Evolutionary conservation across 805 yeast genomes (phyloP).

Genomic region (Candida maesae): DNA sequence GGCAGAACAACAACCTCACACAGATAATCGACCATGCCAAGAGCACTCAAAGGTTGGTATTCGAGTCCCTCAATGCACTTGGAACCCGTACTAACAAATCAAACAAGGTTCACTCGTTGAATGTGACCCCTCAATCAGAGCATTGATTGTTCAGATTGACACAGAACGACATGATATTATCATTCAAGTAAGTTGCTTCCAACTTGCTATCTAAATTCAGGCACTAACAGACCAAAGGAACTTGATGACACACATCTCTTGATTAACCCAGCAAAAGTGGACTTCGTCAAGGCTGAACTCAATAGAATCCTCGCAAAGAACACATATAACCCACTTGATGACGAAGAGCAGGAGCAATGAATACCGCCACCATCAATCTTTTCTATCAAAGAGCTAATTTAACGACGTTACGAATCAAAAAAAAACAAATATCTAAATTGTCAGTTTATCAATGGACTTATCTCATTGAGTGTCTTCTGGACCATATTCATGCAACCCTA

Average conservation of each 20-base stretch:
- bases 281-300: constrained; percentile 71
- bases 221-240: constrained; percentile 45
- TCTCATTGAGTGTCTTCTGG: too few relatives aligned
- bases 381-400: too few relatives aligned
- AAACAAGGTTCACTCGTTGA: constrained; percentile 39
- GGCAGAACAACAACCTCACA: too few relatives aligned
- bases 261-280: constrained; percentile 74
- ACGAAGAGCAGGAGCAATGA: constrained; percentile 44
- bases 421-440: too few relatives aligned
- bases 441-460: too few relatives aligned
- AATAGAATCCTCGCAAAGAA: constrained; percentile 75
- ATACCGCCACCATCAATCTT: too few relatives aligned
- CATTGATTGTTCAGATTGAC: constrained; percentile 81
- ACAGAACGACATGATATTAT: constrained; percentile 69
- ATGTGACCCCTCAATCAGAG: constrained; percentile 91
- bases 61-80: background rate
- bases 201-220: too few relatives aligned
- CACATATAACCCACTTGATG: constrained; percentile 80
- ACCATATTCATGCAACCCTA: background rate
- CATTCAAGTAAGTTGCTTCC: constrained; percentile 35
- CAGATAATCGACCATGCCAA: too few relatives aligned
- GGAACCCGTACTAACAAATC: background rate
- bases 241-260: constrained; percentile 88
- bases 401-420: constrained; percentile 3
- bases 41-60: background rate